Conservation (phyloP, 108 stramenopile species). For the Discostella stelligeroides region DNA sequence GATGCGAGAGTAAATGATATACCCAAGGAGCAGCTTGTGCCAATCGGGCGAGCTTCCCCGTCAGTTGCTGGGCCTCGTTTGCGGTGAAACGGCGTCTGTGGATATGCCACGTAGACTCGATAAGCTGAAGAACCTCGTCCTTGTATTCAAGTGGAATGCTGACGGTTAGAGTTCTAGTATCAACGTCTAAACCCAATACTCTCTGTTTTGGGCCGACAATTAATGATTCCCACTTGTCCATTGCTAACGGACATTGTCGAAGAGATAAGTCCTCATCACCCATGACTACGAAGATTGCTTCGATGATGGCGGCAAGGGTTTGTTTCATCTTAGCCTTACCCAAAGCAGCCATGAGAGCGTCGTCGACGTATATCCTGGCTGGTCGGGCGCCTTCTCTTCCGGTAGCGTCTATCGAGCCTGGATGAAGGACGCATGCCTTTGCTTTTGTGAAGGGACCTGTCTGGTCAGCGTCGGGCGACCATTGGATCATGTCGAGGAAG, state of each 20-base stretch:
- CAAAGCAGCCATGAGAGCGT: not conserved
- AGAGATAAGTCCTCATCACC: not conserved
- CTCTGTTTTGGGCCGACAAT: not conserved
- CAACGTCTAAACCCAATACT: not conserved
- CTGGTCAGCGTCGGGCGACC: not conserved
- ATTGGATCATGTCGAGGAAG: not conserved
- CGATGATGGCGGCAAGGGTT: too few relatives aligned
- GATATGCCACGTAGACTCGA: too few relatives aligned
- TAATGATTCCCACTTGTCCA: slow-evolving; percentile 14
- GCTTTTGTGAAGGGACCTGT: not conserved
- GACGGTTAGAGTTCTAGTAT: slow-evolving; percentile 6
- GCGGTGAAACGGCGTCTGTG: too few relatives aligned
- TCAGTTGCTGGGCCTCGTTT: slow-evolving; percentile 2
- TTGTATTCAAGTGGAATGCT: not conserved
- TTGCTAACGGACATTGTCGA: slow-evolving; percentile 5
- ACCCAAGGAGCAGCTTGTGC: slow-evolving; percentile 16
- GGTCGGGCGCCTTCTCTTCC: not conserved
- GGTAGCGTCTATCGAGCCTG: not conserved
- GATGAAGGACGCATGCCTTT: not conserved
- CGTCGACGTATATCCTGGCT: slow-evolving; percentile 15
- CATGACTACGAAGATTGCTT: slow-evolving; percentile 12
- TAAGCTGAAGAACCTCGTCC: too few relatives aligned
- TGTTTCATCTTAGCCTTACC: not conserved
- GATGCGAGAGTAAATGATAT: slow-evolving; percentile 12
- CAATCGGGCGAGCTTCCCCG: not conserved